Percentiles rank a stretch among this genome's conserved stretches.
Conservation (phyloP, 2,329 filamentous ascomycete species). For the Gaeumannomyces tritici region DNA sequence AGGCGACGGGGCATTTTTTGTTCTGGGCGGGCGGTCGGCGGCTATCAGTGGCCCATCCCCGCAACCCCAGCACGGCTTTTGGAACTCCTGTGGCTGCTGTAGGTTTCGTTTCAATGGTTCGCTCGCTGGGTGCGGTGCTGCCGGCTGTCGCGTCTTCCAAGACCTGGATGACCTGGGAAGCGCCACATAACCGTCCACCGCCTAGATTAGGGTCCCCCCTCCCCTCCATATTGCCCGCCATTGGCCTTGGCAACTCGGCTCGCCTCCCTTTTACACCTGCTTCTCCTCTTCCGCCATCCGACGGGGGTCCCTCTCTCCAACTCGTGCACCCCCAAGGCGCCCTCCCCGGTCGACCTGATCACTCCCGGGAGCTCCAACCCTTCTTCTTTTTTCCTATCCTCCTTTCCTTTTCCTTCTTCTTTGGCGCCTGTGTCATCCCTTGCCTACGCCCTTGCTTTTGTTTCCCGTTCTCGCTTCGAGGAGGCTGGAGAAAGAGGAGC, state of each 20-base stretch:
- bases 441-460: conserved; percentile 1
- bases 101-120: too few species aligned
- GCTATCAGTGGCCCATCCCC: background rate
- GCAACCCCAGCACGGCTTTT: background rate
- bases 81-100: too few species aligned
- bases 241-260: background rate
- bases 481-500: background rate
- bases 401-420: background rate
- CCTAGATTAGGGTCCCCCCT: background rate
- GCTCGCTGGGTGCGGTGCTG: too few species aligned
- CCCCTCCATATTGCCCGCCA: background rate
- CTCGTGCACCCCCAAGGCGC: too few species aligned
- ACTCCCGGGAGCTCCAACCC: background rate
- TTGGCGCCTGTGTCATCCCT: background rate
- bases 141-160: background rate
- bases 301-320: background rate
- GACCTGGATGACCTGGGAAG: too few species aligned
- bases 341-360: background rate
- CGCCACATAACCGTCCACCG: too few species aligned
- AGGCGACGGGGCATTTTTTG: background rate
- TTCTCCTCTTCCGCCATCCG: too few species aligned
- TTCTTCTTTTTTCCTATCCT: background rate
- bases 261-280: background rate
- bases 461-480: background rate
- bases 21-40: background rate